phyloP scores from a whole-genome alignment of 768 basidiomycete genomes.

The Mycena sanguinolenta region DNA sequence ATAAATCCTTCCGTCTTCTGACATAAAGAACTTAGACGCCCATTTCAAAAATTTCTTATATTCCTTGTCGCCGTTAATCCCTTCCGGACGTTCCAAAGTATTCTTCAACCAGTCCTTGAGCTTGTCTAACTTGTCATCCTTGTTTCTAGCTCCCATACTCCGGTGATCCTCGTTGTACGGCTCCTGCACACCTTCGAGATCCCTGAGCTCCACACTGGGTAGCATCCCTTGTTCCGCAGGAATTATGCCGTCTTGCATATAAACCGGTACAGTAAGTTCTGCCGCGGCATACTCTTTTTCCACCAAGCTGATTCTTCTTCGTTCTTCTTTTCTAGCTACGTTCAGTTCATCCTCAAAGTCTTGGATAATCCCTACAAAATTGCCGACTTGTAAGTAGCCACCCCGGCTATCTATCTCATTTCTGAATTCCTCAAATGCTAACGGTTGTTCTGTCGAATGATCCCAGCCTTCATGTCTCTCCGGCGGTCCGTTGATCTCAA shows the following conservation, averaged over 20 bases:
- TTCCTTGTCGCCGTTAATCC: not conserved
- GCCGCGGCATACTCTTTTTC: not conserved
- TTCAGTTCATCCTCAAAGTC: not conserved
- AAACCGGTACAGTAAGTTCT: not conserved
- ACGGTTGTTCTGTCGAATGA: not conserved
- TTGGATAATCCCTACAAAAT: fast-evolving
- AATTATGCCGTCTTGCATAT: not conserved
- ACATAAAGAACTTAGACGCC: not conserved
- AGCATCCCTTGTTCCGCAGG: not conserved
- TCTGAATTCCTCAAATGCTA: not conserved
- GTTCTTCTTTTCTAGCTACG: no score
- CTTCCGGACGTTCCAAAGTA: not conserved
- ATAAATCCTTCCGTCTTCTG: not conserved
- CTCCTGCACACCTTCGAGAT: not conserved
- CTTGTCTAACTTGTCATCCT: not conserved
- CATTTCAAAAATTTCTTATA: not conserved
- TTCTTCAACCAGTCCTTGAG: not conserved
- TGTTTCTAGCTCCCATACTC: not conserved
- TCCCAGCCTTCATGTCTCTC: not conserved
- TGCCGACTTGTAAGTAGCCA: not conserved
- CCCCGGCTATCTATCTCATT: not conserved
- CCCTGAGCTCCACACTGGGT: not conserved
- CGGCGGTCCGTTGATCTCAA: not conserved
- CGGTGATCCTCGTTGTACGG: slow-evolving; percentile 1
- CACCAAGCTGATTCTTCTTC: no score